Percentiles rank a stretch among this genome's conserved stretches.
These are phyloP conservation scores for Penicillium paneum DNA, from an alignment of 2,329 filamentous ascomycete species.

Conservation along the genomic window DNA sequence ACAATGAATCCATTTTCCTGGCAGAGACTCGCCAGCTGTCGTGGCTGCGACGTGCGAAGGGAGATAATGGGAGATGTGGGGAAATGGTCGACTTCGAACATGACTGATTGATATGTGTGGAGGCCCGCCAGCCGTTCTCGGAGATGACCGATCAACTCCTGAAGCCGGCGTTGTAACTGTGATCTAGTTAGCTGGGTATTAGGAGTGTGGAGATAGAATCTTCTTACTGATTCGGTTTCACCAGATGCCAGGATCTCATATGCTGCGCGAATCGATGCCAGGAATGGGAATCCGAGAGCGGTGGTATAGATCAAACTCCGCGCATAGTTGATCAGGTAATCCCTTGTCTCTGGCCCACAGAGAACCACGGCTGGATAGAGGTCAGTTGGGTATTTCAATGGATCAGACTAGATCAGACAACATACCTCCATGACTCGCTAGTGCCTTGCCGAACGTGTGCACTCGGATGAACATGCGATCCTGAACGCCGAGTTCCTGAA, in stretches of 20 bases:
- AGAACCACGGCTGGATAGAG: slow-evolving; percentile 55
- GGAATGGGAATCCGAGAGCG: slow-evolving; percentile 60
- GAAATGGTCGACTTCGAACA: slow-evolving; percentile 41
- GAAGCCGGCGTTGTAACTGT: slow-evolving; percentile 47
- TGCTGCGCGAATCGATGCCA: slow-evolving; percentile 57
- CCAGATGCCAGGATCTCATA: slow-evolving; percentile 58
- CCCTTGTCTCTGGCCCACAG: slow-evolving; percentile 56
- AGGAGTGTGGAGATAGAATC: background rate
- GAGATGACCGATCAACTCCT: slow-evolving; percentile 47
- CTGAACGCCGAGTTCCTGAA: slow-evolving; percentile 51
- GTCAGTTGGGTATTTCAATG: background rate
- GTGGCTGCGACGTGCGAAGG: slow-evolving; percentile 57
- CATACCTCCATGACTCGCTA: slow-evolving; percentile 65
- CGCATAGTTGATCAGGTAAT: slow-evolving; percentile 72
- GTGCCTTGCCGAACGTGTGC: slow-evolving; percentile 55
- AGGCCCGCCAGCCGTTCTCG: slow-evolving; percentile 46
- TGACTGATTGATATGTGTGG: slow-evolving; percentile 19
- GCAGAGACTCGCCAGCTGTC: slow-evolving; percentile 58
- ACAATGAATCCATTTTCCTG: slow-evolving; percentile 60
- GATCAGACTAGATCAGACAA: slow-evolving; percentile 3
- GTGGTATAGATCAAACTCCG: slow-evolving; percentile 74
- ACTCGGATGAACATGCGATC: slow-evolving; percentile 49
- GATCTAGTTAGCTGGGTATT: background rate
- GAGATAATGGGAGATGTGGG: slow-evolving; percentile 64
- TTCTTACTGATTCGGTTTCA: slow-evolving; percentile 45